Evolutionary conservation across 129 eudicot genomes (phyloP), one percentile per base, ranked within the genome.

Genomic region (Cynara cardunculus): DNA sequence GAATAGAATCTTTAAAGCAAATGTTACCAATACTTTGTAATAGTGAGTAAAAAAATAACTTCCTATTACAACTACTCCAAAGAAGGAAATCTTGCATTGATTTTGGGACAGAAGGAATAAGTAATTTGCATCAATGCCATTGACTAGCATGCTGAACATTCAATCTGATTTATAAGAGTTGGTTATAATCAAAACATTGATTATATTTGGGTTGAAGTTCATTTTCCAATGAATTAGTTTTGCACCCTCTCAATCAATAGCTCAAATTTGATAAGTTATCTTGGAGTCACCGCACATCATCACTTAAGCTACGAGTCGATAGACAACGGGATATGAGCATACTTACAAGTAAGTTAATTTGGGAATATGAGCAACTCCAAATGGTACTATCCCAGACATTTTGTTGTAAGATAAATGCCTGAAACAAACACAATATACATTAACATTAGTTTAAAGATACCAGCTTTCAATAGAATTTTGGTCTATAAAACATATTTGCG

Each of bases 351-450:
- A 92, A 39, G 99, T 92, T 74, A 95, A 81, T 75, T 87, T 89
- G 28, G 99, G 97, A 77, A 95, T 90, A 86, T 85, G 97, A 86
- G 90, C 92, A 81, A 89, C 87, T 30, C 91, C 93, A 73, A 84
- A 87, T 81, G 97, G 99, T 74, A 95, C 86, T 21, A 91, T 84
- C 71, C 99, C 97, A 76, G 99, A 89, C 99, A 95, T 92, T 80
- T 95, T 95, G 87, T 95, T 95, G 83, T 82, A 81, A 53, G 99
- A 95, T 79, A 95, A 85, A 86, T 95, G 89, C 84, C 99, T 95
- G 94, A 74, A 86, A 80, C 75, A 53, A 41, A 39, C 62, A 78
- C 12, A 71, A 64, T 41, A 46, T 5, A 76, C 68, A 78, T 61
- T 24, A 72, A 12, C 32, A 56, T 25, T 21, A 28, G 65, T n/a